Evolutionary conservation across 805 yeast genomes (phyloP), one percentile per base, ranked within the genome.

Genomic region (Zygosaccharomyces pseudorouxii): DNA sequence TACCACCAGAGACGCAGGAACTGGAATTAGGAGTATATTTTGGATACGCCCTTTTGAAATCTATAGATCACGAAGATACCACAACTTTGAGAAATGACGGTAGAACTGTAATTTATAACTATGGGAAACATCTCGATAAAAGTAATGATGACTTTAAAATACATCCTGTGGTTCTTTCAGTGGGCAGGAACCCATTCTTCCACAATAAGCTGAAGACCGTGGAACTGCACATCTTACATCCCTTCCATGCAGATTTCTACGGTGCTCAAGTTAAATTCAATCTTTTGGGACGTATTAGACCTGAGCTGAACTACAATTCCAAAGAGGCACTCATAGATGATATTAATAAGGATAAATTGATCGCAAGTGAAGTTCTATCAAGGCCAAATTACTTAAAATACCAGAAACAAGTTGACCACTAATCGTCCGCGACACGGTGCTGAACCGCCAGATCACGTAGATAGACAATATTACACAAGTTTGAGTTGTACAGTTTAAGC

Each of bases 161-260:
- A 16, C 71, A 81, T 22, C 97, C 97, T 0, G 89, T 89, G 83
- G 99, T 93, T 7, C 84, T 92, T 87, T 87, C 96, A 7, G 76
- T 93, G 16, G 99, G 99, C 1, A 88, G 89, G 86, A 93, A 93
- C 63, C 98, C 99, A 33, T 92, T 84, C 64, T 93, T 81, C 70
- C 78, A 82, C 22, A 90, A 93, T 67, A 74, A 79, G 43, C 77
- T 78, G 57, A 88, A 87, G 68, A 82, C 96, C 0, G 95, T 93
- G 3, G 95, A 93, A 59, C 72, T 93, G 19, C 97, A 93, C 66
- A 77, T 93, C 4, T 74, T 93, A 47, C 95, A 89, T 68, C 69
- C 82, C 38, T 93, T 89, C 59, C 54, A 62, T 0, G 59, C 71
- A 9, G 74, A 78, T 53, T 93, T 93, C 64, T 93, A 93, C 60